Evolutionary conservation across 305 asterid species (phyloP), one percentile per base, ranked within the genome.

Genomic region (Stenogyne calaminthoides): DNA sequence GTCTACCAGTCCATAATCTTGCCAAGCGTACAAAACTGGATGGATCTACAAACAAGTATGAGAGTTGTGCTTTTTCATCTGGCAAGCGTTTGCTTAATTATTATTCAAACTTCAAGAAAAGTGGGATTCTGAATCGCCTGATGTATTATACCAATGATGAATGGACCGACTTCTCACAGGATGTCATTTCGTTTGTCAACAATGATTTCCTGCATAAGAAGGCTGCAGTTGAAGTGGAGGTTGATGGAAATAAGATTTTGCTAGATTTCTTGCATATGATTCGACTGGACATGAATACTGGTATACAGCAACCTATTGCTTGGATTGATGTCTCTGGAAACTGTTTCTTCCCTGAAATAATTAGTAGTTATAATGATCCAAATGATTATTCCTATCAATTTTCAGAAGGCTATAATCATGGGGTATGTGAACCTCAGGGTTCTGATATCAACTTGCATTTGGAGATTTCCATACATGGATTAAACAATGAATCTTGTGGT

Each of bases 271-370:
- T 92, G 79, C 95, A 86, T 74, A 92, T 92, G 99, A 82, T 80
- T 67, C 83, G 68, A 80, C 71, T 88, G 82, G 96, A 92, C 81
- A 72, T 95, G 89, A 74, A 71, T 67, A 86, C 89, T 12, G 98
- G 99, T 70, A 42, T 76, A 72, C 84, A 71, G 62, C 87, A 82
- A 57, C 87, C 96, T 20, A 90, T 95, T 81, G 97, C 98, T 36
- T 95, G 99, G 98, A 89, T 95, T 80, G 99, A 95, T 80, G 88
- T 73, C 46, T 81, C 88, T 52, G 99, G 93, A 22, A 76, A 81
- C 69, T 93, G 98, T 80, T 93, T 88, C 80, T 93, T 91, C 71
- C 99, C 99, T 19, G 97, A 95, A 72, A 80, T 84, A 36, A 72
- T 88, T 71, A 69, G 82, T 62, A 83, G 74, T 37, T 70, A 36